Base-by-base conservation (phyloP, 2,329 filamentous ascomycete genomes). In the Fusarium caatingaense region DNA sequence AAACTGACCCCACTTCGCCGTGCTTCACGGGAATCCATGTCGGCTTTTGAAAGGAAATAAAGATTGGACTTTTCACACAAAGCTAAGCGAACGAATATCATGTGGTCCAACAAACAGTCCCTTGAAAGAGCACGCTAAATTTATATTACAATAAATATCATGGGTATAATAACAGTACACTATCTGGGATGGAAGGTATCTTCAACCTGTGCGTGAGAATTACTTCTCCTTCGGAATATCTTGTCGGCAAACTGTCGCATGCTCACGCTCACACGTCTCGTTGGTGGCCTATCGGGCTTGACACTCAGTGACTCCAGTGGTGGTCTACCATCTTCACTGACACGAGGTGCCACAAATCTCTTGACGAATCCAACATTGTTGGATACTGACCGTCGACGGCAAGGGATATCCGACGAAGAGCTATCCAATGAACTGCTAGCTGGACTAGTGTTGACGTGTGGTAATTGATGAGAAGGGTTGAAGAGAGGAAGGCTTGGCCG, bases 181-280 rank as follows among this genome's bases (percentile, higher is more conserved):
- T 67, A 76, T 66, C 47, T 73, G 74, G 21, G 66, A 68, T 65
- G 49, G 50, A 71, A 72, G 55, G 64, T 45, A 50, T 76, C 69
- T 51, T 76, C 74, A 54, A 57, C 62, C 59, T 76, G 74, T 48
- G 66, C 72, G 49, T 73, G 72, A 11, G 74, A 76, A 60, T 73
- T 74, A 47, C 72, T 74, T 53, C 71, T 76, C 53, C 74, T 72
- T 37, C 75, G 74, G 63, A 77, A 77, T 34, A 77, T 69, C 27
- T 64, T 76, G 27, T 77, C 74, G 42, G 76, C 71, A 40, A 77
- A 68, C 42, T 72, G 68, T 45, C 75, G 69, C 55, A 77, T 68
- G 34, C 72, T 71, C 45, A 77, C 63, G 45, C 74, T 76, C 49
- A 76, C 64, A 20, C 76, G 73, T 62, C 76, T 72, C 46, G 75